A percentile compares a stretch with the other conserved stretches of the same genome.
Evolutionary conservation across 768 basidiomycete species (phyloP).

Genomic region (Termitomyces sp.): DNA sequence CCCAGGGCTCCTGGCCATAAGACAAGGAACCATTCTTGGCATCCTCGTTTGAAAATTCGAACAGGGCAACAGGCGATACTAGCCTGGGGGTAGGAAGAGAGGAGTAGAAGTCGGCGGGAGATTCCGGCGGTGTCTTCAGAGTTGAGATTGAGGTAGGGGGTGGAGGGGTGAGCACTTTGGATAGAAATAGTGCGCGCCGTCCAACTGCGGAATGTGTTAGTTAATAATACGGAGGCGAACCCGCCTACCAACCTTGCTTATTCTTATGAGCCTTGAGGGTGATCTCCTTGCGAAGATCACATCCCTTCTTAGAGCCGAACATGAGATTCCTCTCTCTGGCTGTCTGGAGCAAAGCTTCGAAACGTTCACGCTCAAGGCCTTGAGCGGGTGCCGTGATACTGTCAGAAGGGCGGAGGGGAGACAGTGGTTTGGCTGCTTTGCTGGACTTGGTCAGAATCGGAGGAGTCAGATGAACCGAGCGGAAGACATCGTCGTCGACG

Average conservation of each 20-base stretch:
- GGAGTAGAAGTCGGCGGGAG: constrained; percentile 65
- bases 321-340: constrained; percentile 51
- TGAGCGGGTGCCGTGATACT: constrained; percentile 27
- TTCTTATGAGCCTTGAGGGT: constrained; percentile 66
- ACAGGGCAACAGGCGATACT: constrained; percentile 55
- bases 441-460: constrained; percentile 38
- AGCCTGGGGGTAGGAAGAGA: constrained; percentile 65
- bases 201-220: constrained; percentile 44
- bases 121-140: constrained; percentile 66
- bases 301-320: constrained; percentile 38
- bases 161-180: constrained; percentile 64
- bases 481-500: constrained; percentile 46
- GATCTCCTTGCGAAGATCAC: constrained; percentile 69
- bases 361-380: constrained; percentile 59
- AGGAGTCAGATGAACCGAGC: constrained; percentile 54
- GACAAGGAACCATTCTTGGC: constrained; percentile 18
- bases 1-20: constrained; percentile 40
- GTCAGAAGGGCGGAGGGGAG: constrained; percentile 44
- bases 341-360: constrained; percentile 58
- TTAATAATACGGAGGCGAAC: neutral
- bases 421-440: constrained; percentile 28
- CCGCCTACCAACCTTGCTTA: constrained; percentile 57
- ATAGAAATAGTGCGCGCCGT: constrained; percentile 70
- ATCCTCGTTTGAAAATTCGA: constrained; percentile 42
- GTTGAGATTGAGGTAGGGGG: constrained; percentile 51